phyloP scores from a whole-genome alignment of 1,284 basidiomycete genomes.

The Ganoderma sinense region DNA sequence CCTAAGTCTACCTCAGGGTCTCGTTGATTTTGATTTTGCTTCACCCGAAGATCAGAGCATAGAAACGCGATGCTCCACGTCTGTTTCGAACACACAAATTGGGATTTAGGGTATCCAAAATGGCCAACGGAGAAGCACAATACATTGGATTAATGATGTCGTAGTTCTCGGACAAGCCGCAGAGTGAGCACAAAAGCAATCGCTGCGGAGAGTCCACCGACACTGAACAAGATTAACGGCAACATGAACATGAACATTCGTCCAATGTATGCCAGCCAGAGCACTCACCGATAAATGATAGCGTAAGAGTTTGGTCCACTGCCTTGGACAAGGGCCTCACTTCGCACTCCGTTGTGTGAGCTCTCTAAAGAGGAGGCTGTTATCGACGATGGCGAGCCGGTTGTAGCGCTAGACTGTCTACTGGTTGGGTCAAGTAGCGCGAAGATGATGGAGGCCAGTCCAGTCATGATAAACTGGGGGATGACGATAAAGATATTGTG shows the following conservation, averaged over 20 bases:
- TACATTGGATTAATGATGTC: conserved; percentile 47
- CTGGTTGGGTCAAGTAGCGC: conserved; percentile 69
- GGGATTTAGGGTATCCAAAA: background rate
- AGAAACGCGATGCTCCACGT: background rate
- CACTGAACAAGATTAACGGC: conserved; percentile 45
- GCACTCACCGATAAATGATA: conserved; percentile 76
- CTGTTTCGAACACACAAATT: background rate
- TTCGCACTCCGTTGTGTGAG: conserved; percentile 22
- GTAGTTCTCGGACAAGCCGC: conserved; percentile 67
- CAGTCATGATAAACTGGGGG: conserved; percentile 77
- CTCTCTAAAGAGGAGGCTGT: conserved; percentile 19
- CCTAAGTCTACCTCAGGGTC: background rate
- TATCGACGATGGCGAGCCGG: background rate
- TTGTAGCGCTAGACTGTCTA: conserved; percentile 30
- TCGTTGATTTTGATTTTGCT: background rate
- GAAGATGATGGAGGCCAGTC: conserved; percentile 71
- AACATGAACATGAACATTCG: background rate
- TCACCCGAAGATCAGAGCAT: background rate
- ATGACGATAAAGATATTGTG: conserved; percentile 92
- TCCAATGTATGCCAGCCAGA: too few relatives aligned
- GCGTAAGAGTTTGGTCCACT: conserved; percentile 71
- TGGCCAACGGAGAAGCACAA: background rate
- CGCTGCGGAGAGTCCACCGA: conserved; percentile 77
- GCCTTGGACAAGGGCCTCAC: conserved; percentile 28
- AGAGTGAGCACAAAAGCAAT: conserved; percentile 77